Percentiles rank a stretch among this genome's conserved stretches.
phyloP scores from a whole-genome alignment of 208 protist species.

The Trypanosoma caninum region DNA sequence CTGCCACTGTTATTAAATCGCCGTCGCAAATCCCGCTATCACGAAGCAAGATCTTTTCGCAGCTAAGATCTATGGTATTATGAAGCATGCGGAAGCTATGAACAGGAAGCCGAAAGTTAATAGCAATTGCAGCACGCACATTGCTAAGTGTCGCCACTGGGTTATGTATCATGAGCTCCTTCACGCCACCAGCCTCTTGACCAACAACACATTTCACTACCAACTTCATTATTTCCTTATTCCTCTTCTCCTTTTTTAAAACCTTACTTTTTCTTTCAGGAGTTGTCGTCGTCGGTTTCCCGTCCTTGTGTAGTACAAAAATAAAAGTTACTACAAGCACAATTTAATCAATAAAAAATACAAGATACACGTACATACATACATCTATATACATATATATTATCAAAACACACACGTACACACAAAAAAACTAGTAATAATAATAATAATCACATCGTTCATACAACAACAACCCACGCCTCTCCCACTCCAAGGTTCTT shows the following conservation, averaged over 20 bases:
- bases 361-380: background rate
- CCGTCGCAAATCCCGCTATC: slow-evolving; percentile 69
- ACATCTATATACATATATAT: slow-evolving; percentile 9
- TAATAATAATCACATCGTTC: too few relatives aligned
- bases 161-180: slow-evolving; percentile 75
- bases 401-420: slow-evolving; percentile 6
- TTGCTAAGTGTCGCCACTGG: slow-evolving; percentile 68
- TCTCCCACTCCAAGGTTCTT: too few relatives aligned
- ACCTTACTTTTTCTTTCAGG: background rate
- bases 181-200: slow-evolving; percentile 34
- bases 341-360: background rate
- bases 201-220: slow-evolving; percentile 47
- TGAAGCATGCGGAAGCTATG: slow-evolving; percentile 49
- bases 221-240: slow-evolving; percentile 57
- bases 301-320: background rate
- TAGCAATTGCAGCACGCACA: slow-evolving; percentile 63
- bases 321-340: slow-evolving; percentile 2
- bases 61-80: slow-evolving; percentile 33
- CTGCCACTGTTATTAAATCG: slow-evolving; percentile 51
- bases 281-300: too few relatives aligned
- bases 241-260: background rate
- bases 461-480: too few relatives aligned
- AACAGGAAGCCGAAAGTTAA: slow-evolving; percentile 66
- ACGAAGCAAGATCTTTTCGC: slow-evolving; percentile 57
- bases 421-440: background rate